phyloP scores from a whole-genome alignment of 83 land plant genomes.

The Larix sibirica region DNA sequence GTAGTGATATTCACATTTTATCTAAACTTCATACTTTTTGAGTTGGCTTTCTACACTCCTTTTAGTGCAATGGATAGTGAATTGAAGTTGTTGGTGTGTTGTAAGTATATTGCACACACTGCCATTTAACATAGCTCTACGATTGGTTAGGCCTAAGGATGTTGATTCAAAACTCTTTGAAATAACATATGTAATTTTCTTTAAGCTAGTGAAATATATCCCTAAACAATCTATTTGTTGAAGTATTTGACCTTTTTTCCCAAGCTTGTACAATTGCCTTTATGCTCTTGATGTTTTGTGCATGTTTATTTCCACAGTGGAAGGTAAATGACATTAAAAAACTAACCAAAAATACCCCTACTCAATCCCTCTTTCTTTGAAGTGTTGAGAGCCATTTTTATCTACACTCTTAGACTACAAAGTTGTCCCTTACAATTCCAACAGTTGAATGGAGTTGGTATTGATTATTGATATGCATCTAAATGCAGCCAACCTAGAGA shows the following conservation, averaged over 20 bases:
- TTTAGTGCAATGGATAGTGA: neutral
- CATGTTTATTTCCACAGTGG: neutral
- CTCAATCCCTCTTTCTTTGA: too few species aligned
- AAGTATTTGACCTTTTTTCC: neutral
- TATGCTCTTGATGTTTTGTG: neutral
- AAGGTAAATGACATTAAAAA: neutral
- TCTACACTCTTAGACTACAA: too few species aligned
- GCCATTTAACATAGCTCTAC: conserved; percentile 93
- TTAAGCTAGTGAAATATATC: neutral
- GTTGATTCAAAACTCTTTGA: conserved; percentile 95
- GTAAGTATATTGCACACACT: conserved; percentile 96
- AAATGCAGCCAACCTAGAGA: too few species aligned
- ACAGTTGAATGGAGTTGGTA: too few species aligned
- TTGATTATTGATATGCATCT: too few species aligned
- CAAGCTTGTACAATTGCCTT: too few species aligned
- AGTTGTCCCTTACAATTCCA: too few species aligned
- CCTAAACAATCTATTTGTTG: neutral
- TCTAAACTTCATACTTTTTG: too few species aligned
- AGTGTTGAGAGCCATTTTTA: too few species aligned
- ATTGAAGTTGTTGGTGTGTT: conserved; percentile 13
- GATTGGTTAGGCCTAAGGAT: conserved; percentile 92
- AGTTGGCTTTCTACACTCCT: too few species aligned
- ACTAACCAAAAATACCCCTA: too few species aligned
- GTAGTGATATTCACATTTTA: too few species aligned
- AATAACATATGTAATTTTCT: conserved; percentile 87